Base-by-base conservation (phyloP, 148 eudicot species). In the Rhododendron vialii region DNA sequence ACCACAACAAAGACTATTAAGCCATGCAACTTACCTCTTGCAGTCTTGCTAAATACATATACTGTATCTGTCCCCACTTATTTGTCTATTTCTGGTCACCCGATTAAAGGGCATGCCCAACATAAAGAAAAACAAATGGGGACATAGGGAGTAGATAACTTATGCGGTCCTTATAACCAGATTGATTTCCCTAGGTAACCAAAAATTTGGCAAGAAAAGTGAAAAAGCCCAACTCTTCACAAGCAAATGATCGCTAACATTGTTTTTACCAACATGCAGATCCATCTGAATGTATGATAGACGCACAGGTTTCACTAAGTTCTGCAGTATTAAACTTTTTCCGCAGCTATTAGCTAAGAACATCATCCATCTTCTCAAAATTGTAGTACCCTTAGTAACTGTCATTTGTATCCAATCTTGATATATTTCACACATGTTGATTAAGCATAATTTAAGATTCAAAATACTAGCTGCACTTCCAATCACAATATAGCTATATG, bases 281-380 rank as follows among this genome's bases (percentile, higher is more conserved):
- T 59, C 84, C 30, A 83, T 82, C 77, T n/a, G 36, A 20, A 28
- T 35, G 83, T 7, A 53, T 81, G 67, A 55, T 61, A 81, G 38
- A 73, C 5, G 35, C n/a, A 55, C 69, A 57, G 65, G 36, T 82
- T 24, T 67, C 33, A 67, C 35, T n/a, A 67, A 26, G 35, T 26
- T 26, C 33, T 9, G 33, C 35, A 30, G 28, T 69, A 11, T 69
- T 28, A 13, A 69, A 28, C 17, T 28, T 61, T 20, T 12, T 69
- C 18, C 12, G 28, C 43, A 45, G 47, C 47, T 45, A 45, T 15
- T 15, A 22, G n/a, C 71, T 83, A 83, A 61, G 28, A 51, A 80
- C 5, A 77, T 35, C 17, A 78, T 17, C 65, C 63, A 80, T 45
- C 30, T 45, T 79, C 36, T 80, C 50, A 45, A 45, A 45, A n/a